These are phyloP conservation scores for Beauveria caledonica DNA, from an alignment of 2,329 filamentous ascomycete species.

Conservation along the genomic window DNA sequence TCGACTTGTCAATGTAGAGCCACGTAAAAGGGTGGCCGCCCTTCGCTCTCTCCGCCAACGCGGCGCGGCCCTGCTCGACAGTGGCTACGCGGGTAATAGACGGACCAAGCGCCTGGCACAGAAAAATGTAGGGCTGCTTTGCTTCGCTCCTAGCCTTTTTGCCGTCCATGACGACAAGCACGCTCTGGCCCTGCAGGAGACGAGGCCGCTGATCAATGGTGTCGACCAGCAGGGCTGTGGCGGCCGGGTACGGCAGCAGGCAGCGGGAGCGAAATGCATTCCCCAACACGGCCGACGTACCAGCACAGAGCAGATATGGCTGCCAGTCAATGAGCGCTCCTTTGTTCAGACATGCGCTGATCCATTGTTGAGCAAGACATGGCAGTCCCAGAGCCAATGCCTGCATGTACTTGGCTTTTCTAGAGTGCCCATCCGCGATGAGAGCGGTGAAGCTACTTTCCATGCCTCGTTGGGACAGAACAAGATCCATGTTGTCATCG, in stretches of 20 bases:
- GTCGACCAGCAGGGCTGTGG: constrained; percentile 44
- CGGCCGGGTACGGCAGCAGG: constrained; percentile 52
- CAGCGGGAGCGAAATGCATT: constrained; percentile 70
- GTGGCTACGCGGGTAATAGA: constrained; percentile 58
- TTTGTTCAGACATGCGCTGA: constrained; percentile 60
- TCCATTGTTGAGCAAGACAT: constrained; percentile 76
- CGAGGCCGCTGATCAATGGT: constrained; percentile 53
- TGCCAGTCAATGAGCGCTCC: constrained; percentile 62
- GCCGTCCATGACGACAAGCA: constrained; percentile 59
- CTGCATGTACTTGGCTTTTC: constrained; percentile 89
- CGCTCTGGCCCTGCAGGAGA: constrained; percentile 54
- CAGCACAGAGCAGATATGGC: constrained; percentile 77
- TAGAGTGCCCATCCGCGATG: constrained; percentile 77
- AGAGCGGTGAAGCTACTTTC: constrained; percentile 71
- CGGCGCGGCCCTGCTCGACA: constrained; percentile 53
- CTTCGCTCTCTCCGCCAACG: constrained; percentile 44
- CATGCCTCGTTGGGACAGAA: constrained; percentile 47
- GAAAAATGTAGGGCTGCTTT: constrained; percentile 67
- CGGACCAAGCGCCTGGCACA: constrained; percentile 72
- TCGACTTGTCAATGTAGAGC: constrained; percentile 68
- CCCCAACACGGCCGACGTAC: constrained; percentile 67
- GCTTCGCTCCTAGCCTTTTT: constrained; percentile 53
- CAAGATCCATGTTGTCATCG: constrained; percentile 20
- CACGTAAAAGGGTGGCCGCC: constrained; percentile 54
- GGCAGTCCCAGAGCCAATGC: constrained; percentile 84